Evolutionary conservation across 768 basidiomycete species (phyloP).

Genomic region (Coprinopsis marcescibilis): DNA sequence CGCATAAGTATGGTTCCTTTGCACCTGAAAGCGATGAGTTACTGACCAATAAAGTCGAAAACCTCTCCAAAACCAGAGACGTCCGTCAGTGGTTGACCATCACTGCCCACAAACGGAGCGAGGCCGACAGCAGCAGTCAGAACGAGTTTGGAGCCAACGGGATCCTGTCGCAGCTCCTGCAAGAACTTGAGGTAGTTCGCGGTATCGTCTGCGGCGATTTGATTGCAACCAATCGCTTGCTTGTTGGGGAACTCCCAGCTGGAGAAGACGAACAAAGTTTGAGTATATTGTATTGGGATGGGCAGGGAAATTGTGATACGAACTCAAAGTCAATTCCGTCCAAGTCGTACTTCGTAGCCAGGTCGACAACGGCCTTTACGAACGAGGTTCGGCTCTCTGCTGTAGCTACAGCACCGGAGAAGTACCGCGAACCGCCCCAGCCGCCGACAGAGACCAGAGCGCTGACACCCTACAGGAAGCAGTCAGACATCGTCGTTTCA

Average conservation of each 20-base stretch:
- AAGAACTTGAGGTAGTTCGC: slow-evolving; percentile 80
- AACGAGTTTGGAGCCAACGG: slow-evolving; percentile 42
- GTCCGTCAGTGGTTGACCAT: slow-evolving; percentile 56
- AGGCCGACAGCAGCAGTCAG: slow-evolving; percentile 45
- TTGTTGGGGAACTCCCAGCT: slow-evolving; percentile 82
- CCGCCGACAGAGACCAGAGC: slow-evolving; percentile 64
- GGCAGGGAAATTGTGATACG: slow-evolving; percentile 12
- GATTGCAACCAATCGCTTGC: slow-evolving; percentile 69
- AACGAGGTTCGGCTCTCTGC: slow-evolving; percentile 56
- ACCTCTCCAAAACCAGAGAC: slow-evolving; percentile 68
- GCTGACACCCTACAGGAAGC: slow-evolving; percentile 40
- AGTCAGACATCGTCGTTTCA: neutral
- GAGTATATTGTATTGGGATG: neutral
- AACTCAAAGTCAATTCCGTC: slow-evolving; percentile 57
- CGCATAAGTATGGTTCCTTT: neutral
- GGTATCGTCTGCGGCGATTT: slow-evolving; percentile 52
- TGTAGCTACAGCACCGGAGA: slow-evolving; percentile 55
- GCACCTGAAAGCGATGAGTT: neutral
- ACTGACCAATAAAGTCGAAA: slow-evolving; percentile 43
- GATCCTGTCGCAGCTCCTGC: slow-evolving; percentile 54
- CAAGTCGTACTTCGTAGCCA: slow-evolving; percentile 45
- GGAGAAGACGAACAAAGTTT: slow-evolving; percentile 1
- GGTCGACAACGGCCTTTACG: slow-evolving; percentile 46
- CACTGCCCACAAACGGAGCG: slow-evolving; percentile 39
- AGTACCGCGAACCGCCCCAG: slow-evolving; percentile 61